These are phyloP conservation scores for Penicillium roqueforti DNA, from an alignment of 495 filamentous ascomycete species.

Conservation along the genomic window DNA sequence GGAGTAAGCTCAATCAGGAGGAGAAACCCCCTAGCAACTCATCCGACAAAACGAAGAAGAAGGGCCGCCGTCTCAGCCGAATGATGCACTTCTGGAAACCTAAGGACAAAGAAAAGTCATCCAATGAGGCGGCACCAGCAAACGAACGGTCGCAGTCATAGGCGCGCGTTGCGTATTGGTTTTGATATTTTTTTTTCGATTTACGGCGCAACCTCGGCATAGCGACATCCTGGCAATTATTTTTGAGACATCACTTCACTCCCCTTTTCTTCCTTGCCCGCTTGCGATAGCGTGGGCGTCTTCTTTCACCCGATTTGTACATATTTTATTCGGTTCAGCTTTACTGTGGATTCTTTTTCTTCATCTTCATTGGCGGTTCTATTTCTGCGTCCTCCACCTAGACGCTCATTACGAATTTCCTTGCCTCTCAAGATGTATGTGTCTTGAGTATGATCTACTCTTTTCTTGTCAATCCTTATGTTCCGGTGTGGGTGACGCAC, in stretches of 20 bases:
- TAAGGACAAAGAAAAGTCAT: constrained; percentile 44
- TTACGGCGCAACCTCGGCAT: constrained; percentile 32
- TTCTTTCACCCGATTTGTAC: constrained; percentile 20
- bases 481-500: constrained; percentile 30
- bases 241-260: constrained; percentile 15
- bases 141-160: constrained; percentile 21
- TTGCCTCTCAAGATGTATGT: constrained; percentile 27
- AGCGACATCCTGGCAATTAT: constrained; percentile 27
- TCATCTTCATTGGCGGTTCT: constrained; percentile 18
- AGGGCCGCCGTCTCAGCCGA: constrained; percentile 69
- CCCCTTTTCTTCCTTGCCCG: constrained; percentile 23
- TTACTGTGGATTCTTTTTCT: constrained; percentile 23
- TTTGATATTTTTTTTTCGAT: constrained; percentile 23
- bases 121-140: constrained; percentile 16
- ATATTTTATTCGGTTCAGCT: constrained; percentile 21
- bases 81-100: constrained; percentile 82
- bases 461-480: constrained; percentile 41
- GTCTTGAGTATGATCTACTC: constrained; percentile 37
- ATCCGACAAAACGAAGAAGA: constrained; percentile 63
- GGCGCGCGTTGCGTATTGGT: constrained; percentile 10
- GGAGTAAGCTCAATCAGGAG: constrained; percentile 77
- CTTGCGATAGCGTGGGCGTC: constrained; percentile 15
- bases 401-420: constrained; percentile 44
- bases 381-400: constrained; percentile 8
- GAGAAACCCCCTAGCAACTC: constrained; percentile 53